These are phyloP conservation scores for Leucocoprinus leucothites DNA, from an alignment of 768 basidiomycete genomes.

Conservation along the genomic window DNA sequence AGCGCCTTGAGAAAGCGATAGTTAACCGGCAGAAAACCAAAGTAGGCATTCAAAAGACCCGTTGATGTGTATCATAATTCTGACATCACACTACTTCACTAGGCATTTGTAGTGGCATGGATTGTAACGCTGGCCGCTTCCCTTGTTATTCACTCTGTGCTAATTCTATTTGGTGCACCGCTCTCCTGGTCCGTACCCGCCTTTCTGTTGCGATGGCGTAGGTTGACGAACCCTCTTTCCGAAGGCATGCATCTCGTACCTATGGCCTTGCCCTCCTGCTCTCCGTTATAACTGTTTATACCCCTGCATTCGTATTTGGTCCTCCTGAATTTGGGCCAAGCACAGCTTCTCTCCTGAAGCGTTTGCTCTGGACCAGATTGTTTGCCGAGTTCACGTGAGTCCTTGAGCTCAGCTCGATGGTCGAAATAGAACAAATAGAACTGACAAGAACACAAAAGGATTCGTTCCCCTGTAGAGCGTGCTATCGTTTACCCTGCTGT, in stretches of 20 bases:
- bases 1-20: conserved; percentile 37
- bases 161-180: conserved; percentile 78
- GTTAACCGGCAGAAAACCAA: conserved; percentile 33
- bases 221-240: conserved; percentile 2
- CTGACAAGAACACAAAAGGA: conserved; percentile 27
- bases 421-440: neutral
- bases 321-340: conserved; percentile 45
- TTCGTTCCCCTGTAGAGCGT: conserved; percentile 67
- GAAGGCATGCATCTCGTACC: conserved; percentile 44
- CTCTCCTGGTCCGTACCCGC: conserved; percentile 43
- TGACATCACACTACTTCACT: neutral
- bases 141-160: conserved; percentile 40
- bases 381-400: conserved; percentile 83
- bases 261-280: conserved; percentile 67
- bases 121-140: conserved; percentile 50
- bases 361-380: conserved; percentile 72
- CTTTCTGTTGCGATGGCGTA: neutral
- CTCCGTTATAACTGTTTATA: conserved; percentile 60
- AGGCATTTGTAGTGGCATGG: conserved; percentile 54
- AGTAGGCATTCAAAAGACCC: conserved; percentile 27
- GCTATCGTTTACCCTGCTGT: conserved; percentile 76
- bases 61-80: neutral
- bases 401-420: neutral
- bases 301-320: conserved; percentile 70
- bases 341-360: conserved; percentile 44